These are phyloP conservation scores for Phialophora macrospora DNA, from an alignment of 2,329 filamentous ascomycete species.

Conservation along the genomic window DNA sequence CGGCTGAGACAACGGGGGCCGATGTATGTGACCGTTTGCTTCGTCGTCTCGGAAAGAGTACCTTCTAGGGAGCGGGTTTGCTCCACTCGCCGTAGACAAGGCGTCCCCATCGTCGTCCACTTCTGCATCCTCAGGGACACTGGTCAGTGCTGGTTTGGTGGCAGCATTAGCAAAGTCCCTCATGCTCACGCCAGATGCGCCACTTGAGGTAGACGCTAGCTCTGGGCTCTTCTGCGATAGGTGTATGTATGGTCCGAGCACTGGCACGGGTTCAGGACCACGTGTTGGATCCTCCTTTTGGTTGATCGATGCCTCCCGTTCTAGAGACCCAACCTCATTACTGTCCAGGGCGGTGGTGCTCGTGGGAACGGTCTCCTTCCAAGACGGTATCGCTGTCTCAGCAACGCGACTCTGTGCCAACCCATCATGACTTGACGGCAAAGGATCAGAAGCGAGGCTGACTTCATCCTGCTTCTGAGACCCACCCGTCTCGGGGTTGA, in stretches of 20 bases:
- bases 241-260: constrained; percentile 20
- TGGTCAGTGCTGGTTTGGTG: constrained; percentile 26
- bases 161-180: constrained; percentile 35
- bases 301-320: not conserved
- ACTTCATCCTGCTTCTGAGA: constrained; percentile 1
- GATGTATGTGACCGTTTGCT: constrained; percentile 2
- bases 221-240: constrained; percentile 16
- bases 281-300: not conserved
- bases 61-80: not conserved
- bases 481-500: not conserved
- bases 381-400: not conserved
- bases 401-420: not conserved
- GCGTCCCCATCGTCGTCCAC: constrained; percentile 12
- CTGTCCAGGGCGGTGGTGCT: not conserved
- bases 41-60: not conserved
- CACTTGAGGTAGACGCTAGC: constrained; percentile 22
- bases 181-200: constrained; percentile 27
- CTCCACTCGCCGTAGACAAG: not conserved
- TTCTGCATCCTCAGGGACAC: constrained; percentile 29
- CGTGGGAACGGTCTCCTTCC: not conserved
- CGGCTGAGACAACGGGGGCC: constrained; percentile 12
- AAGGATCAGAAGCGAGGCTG: not conserved
- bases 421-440: not conserved
- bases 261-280: not conserved
- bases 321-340: not conserved